phyloP scores from a whole-genome alignment of 352 stramenopile species.

The Phytopythium boreale region DNA sequence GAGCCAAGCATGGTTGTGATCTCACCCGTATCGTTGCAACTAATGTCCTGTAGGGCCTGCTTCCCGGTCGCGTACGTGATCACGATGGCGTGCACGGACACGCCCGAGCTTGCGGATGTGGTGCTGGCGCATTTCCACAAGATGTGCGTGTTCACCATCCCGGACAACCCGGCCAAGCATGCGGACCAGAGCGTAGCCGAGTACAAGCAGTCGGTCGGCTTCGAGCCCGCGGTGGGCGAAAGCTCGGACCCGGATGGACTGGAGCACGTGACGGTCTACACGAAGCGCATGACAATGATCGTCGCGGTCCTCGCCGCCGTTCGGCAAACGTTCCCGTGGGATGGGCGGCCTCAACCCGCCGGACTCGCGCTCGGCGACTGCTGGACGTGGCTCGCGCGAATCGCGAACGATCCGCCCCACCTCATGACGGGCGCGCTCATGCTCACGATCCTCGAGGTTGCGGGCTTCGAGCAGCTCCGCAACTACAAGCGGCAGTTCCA shows the following conservation, averaged over 20 bases:
- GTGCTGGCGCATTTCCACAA: constrained; percentile 74
- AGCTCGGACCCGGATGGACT: constrained; percentile 52
- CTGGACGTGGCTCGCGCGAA: constrained; percentile 64
- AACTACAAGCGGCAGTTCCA: constrained; percentile 78
- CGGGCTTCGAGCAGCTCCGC: constrained; percentile 58
- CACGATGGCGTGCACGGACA: constrained; percentile 71
- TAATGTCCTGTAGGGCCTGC: constrained; percentile 35
- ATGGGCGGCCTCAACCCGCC: constrained; percentile 43
- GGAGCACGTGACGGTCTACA: constrained; percentile 76
- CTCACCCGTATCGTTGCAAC: background rate
- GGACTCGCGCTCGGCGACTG: constrained; percentile 65
- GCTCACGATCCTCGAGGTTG: constrained; percentile 78
- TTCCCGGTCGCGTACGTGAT: constrained; percentile 76
- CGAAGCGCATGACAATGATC: constrained; percentile 80
- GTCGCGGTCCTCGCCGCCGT: constrained; percentile 62
- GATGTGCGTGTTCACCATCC: constrained; percentile 73
- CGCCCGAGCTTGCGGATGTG: constrained; percentile 65
- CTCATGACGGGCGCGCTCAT: constrained; percentile 66
- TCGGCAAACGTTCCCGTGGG: constrained; percentile 65
- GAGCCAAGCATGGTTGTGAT: background rate
- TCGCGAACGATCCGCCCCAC: constrained; percentile 68
- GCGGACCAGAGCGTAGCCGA: constrained; percentile 45
- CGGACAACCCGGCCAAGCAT: constrained; percentile 54
- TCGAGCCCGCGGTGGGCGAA: constrained; percentile 62
- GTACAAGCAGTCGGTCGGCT: constrained; percentile 65